phyloP scores from a whole-genome alignment of 2,329 filamentous ascomycete genomes.

The Colletotrichum spaethianum region DNA sequence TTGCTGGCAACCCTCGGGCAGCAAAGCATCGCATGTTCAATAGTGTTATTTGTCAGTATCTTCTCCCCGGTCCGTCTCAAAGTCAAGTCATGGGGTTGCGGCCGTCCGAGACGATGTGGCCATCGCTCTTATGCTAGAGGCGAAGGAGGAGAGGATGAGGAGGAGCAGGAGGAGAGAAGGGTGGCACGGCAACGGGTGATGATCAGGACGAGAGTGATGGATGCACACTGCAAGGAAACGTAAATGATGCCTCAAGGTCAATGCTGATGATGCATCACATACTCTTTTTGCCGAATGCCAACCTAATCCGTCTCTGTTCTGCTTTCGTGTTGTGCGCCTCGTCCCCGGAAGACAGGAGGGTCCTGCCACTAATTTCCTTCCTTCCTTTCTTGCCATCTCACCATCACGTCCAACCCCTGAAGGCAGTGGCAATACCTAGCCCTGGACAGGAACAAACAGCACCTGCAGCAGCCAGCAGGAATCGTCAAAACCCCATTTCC shows the following conservation, averaged over 20 bases:
- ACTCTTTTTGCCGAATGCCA: conserved; percentile 5
- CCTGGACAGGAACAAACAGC: conserved; percentile 3
- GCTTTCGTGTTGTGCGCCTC: background rate
- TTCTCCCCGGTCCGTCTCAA: background rate
- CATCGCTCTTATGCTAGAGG: background rate
- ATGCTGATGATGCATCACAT: conserved; percentile 15
- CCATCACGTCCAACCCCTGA: background rate
- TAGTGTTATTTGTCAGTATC: conserved; percentile 1
- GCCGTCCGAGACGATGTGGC: background rate
- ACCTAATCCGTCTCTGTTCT: background rate
- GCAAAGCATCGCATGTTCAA: background rate
- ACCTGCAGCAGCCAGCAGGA: background rate
- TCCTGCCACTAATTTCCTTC: background rate
- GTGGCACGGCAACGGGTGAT: background rate
- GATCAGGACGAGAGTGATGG: background rate
- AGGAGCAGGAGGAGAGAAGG: background rate
- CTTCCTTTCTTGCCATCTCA: background rate
- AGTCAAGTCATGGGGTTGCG: background rate
- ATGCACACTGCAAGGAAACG: background rate
- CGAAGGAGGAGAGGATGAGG: background rate
- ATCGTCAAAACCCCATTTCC: background rate
- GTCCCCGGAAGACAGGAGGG: background rate
- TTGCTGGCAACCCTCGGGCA: background rate
- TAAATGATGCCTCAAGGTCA: conserved; percentile 26
- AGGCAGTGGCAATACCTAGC: background rate